Evolutionary conservation across 2,329 filamentous ascomycete species (phyloP).

Genomic region (Penicillium brasilianum): DNA sequence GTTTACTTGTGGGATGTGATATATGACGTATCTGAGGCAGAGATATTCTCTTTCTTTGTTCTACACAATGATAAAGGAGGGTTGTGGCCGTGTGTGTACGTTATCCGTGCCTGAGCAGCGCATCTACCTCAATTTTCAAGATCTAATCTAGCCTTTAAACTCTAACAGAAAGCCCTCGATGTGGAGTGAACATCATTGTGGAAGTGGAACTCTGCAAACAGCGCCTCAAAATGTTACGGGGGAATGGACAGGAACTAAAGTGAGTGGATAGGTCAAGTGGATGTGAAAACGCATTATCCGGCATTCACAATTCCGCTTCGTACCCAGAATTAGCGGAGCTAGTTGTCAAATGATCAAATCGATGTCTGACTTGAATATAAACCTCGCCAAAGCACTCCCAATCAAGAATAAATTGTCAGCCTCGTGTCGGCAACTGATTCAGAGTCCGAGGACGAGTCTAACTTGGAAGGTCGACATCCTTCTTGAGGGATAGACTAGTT

Average conservation of each 20-base stretch:
- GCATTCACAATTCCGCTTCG: neutral
- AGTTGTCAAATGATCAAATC: neutral
- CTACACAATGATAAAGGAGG: neutral
- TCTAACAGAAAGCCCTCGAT: conserved; percentile 30
- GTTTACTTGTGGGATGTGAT: conserved; percentile 33
- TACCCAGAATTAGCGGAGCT: neutral
- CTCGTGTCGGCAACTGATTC: neutral
- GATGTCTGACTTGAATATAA: neutral
- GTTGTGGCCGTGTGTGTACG: conserved; percentile 28
- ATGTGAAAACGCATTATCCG: neutral
- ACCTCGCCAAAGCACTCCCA: neutral
- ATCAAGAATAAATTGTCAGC: neutral
- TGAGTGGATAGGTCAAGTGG: neutral
- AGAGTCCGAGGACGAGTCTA: neutral
- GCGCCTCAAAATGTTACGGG: conserved; percentile 21
- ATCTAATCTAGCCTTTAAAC: conserved; percentile 20
- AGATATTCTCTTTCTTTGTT: conserved; percentile 22
- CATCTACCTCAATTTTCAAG: too few relatives aligned
- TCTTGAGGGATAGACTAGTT: neutral
- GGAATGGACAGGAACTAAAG: conserved; percentile 3
- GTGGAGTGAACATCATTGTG: conserved; percentile 13
- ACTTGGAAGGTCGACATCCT: neutral
- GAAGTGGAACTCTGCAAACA: conserved; percentile 27
- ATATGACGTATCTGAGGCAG: conserved; percentile 19
- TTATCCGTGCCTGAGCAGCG: conserved; percentile 29